Evolutionary conservation across 2,329 filamentous ascomycete species (phyloP).

Genomic region (Exserohilum turcica): DNA sequence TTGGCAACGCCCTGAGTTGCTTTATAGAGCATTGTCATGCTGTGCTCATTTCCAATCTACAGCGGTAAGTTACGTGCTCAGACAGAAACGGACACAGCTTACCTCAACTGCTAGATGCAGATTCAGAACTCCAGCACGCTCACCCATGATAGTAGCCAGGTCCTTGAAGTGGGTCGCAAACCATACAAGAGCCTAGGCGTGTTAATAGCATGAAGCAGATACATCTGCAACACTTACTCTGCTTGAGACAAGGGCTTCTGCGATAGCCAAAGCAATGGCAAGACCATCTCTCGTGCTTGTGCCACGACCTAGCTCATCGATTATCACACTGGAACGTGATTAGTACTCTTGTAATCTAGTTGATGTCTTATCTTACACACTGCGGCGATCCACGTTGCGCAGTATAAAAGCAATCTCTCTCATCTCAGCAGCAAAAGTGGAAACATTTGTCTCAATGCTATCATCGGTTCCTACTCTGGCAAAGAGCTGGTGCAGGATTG

Average conservation of each 20-base stretch:
- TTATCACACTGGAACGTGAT: conserved; percentile 60
- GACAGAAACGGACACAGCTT: conserved; percentile 31
- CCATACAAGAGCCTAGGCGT: conserved; percentile 70
- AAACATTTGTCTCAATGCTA: conserved; percentile 86
- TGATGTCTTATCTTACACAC: conserved; percentile 54
- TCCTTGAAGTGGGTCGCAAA: conserved; percentile 94
- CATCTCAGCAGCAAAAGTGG: conserved; percentile 95
- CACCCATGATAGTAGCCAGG: conserved; percentile 73
- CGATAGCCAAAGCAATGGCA: conserved; percentile 86
- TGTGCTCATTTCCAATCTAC: conserved; percentile 56
- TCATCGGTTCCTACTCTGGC: conserved; percentile 87
- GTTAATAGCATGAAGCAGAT: not conserved
- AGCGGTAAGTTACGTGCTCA: conserved; percentile 1
- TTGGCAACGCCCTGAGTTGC: conserved; percentile 72
- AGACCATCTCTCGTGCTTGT: conserved; percentile 89
- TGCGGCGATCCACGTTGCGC: conserved; percentile 75
- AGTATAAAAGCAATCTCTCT: conserved; percentile 93
- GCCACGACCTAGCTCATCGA: conserved; percentile 90
- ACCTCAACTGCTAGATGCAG: conserved; percentile 78
- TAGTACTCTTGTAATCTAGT: not conserved
- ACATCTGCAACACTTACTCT: conserved; percentile 32
- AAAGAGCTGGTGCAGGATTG: conserved; percentile 82
- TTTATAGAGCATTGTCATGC: conserved; percentile 88
- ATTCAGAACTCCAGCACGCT: conserved; percentile 79
- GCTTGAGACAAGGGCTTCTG: conserved; percentile 82